These are phyloP conservation scores for Cantharellus anzutake DNA, from an alignment of 768 basidiomycete genomes.

Conservation along the genomic window DNA sequence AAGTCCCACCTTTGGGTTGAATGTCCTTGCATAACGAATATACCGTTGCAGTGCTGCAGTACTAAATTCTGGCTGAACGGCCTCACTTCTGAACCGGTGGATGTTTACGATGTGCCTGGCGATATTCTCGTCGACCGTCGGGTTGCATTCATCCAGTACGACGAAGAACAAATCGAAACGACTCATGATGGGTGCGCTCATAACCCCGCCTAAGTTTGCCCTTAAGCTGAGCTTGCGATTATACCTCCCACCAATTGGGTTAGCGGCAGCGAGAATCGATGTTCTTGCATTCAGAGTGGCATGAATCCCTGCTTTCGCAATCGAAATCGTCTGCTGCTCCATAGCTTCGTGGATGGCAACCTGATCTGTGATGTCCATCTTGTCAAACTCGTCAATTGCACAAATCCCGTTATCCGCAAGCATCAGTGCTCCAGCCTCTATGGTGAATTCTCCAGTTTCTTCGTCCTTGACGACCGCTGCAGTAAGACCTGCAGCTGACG, in stretches of 20 bases:
- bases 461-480: constrained; percentile 98
- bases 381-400: constrained; percentile 99
- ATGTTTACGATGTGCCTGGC: constrained; percentile 96
- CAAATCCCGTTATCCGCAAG: constrained; percentile 98
- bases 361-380: constrained; percentile 98
- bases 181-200: constrained; percentile 99
- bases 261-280: constrained; percentile 93
- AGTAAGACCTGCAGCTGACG: constrained; percentile 94
- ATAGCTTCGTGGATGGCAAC: constrained; percentile 99
- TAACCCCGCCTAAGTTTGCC: constrained; percentile 60
- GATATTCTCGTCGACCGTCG: constrained; percentile 78
- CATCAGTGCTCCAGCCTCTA: constrained; percentile 98
- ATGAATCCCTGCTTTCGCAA: constrained; percentile 97
- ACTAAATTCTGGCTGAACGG: constrained; percentile 90
- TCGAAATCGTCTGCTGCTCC: constrained; percentile 99
- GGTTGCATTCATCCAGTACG: constrained; percentile 91
- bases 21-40: constrained; percentile 92
- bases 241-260: constrained; percentile 92
- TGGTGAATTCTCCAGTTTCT: constrained; percentile 97
- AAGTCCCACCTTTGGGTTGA: constrained; percentile 73
- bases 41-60: constrained; percentile 94
- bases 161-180: constrained; percentile 98
- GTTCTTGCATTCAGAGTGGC: constrained; percentile 96
- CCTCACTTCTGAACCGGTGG: constrained; percentile 86
- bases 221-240: constrained; percentile 84